Base-by-base conservation (phyloP, 2,329 filamentous ascomycete species). In the Orbilia oligospora region DNA sequence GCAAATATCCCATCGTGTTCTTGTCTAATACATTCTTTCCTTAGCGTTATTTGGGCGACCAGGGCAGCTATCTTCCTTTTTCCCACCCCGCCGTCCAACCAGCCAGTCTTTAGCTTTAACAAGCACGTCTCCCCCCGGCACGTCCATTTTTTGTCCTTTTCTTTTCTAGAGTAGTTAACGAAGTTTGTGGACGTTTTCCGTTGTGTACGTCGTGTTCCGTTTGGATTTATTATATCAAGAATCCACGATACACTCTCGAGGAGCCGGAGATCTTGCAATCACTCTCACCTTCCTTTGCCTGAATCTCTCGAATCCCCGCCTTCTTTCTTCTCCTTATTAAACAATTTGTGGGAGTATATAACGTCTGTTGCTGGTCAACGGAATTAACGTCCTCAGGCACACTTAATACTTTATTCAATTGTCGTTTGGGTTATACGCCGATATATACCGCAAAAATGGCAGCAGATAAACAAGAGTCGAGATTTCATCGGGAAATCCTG, bases 401-500 rank as follows among this genome's bases (percentile, higher is more conserved):
- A 55, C 20, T 67, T 71, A 80, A 68, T 48, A 55, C 46, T 64
- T 68, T 68, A 69, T 72, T 69, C 38, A 30, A 20, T 38, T 24
- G 65, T 49, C 36, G 20, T 55, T 16, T 38, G 33, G 27, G 36
- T 46, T 46, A 20, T 30, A 58, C 20, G 51, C 66, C 56, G n/a
- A 53, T 22, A 71, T 22, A 71, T 63, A 55, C 49, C 63, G 85
- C 70, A 85, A 87, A 84, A 68, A 87, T 84, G 86, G 82, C 55
- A 38, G 82, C 55, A 27, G 84, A 61, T 55, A 81, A 79, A 84
- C 56, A 81, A 80, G 81, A 80, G 73, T 85, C 77, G 58, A 82
- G 76, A 81, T 80, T 90, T 80, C 88, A 86, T 84, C 90, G 90
- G 85, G 90, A 94, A 85, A 88, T 94, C 78, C 90, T 89, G 68